phyloP scores from a whole-genome alignment of 441 rosid genomes.

The Capsella rubella region DNA sequence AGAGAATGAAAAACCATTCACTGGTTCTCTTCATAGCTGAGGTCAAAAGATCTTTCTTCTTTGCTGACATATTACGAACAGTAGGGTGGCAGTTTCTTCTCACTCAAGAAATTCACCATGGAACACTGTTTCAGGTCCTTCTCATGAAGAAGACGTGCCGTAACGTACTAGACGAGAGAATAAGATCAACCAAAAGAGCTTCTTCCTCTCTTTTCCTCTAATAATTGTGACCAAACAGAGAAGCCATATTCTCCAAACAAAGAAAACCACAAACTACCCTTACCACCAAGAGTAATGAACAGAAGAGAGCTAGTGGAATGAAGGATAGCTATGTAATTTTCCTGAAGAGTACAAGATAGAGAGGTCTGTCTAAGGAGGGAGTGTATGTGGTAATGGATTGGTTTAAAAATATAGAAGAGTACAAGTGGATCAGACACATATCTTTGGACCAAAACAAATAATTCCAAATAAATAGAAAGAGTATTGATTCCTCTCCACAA shows the following conservation, averaged over 20 bases:
- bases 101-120: slow-evolving; percentile 44
- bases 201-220: slow-evolving; percentile 31
- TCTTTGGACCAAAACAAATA: slow-evolving; percentile 36
- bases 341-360: slow-evolving; percentile 37
- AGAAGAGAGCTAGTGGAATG: slow-evolving; percentile 11
- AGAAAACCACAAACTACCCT: slow-evolving; percentile 36
- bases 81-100: slow-evolving; percentile 28
- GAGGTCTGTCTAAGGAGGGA: slow-evolving; percentile 24
- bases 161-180: slow-evolving; percentile 27
- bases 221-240: slow-evolving; percentile 31
- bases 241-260: slow-evolving; percentile 12
- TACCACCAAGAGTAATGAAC: slow-evolving; percentile 19
- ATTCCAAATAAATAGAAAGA: slow-evolving; percentile 4
- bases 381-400: slow-evolving; percentile 42
- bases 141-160: slow-evolving; percentile 31
- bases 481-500: slow-evolving; percentile 35
- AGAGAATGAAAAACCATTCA: slow-evolving; percentile 63
- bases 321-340: slow-evolving; percentile 33
- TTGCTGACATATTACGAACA: slow-evolving; percentile 61
- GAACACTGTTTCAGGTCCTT: slow-evolving; percentile 37
- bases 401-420: slow-evolving; percentile 27
- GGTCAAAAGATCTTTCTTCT: slow-evolving; percentile 82
- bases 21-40: slow-evolving; percentile 96
- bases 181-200: slow-evolving; percentile 33
- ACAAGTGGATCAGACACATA: slow-evolving; percentile 35